Conservation (phyloP, 352 stramenopile species). For the Globisporangium irregulare region DNA sequence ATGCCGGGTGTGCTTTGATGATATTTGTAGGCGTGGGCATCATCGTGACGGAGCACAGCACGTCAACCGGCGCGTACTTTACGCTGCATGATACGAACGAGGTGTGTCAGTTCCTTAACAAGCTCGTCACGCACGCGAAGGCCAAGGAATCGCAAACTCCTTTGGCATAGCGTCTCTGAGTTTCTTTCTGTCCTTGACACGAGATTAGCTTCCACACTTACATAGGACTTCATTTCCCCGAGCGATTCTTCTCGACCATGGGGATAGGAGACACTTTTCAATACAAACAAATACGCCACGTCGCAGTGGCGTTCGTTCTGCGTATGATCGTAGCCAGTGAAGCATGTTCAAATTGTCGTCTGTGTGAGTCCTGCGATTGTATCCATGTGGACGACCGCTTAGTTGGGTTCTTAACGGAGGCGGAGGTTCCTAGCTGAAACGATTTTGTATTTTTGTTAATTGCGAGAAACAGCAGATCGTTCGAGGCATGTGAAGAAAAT, state of each 20-base stretch:
- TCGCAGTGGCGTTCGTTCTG: not conserved
- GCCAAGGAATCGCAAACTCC: conserved; percentile 5
- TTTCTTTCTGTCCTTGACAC: not conserved
- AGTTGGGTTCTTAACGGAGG: too few species aligned
- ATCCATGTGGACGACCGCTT: too few species aligned
- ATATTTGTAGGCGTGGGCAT: conserved; percentile 59
- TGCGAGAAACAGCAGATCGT: too few species aligned
- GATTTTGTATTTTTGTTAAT: too few species aligned
- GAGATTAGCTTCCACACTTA: not conserved
- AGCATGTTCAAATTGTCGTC: too few species aligned
- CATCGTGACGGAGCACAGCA: conserved; percentile 74
- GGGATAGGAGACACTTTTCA: not conserved
- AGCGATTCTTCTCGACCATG: not conserved
- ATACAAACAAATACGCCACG: not conserved
- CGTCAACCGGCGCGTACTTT: conserved; percentile 63
- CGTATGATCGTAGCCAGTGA: not conserved
- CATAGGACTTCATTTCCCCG: not conserved
- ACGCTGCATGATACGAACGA: conserved; percentile 76
- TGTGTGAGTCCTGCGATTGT: too few species aligned
- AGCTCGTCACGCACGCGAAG: conserved; percentile 38
- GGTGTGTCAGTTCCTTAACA: conserved; percentile 73
- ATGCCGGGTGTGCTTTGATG: not conserved
- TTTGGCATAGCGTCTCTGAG: conserved; percentile 11
- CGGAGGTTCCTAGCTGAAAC: too few species aligned
- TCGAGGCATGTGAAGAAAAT: too few species aligned